phyloP scores from a whole-genome alignment of 225 moss, liverwort and hornwort genomes.

The Pleurozium schreberi region DNA sequence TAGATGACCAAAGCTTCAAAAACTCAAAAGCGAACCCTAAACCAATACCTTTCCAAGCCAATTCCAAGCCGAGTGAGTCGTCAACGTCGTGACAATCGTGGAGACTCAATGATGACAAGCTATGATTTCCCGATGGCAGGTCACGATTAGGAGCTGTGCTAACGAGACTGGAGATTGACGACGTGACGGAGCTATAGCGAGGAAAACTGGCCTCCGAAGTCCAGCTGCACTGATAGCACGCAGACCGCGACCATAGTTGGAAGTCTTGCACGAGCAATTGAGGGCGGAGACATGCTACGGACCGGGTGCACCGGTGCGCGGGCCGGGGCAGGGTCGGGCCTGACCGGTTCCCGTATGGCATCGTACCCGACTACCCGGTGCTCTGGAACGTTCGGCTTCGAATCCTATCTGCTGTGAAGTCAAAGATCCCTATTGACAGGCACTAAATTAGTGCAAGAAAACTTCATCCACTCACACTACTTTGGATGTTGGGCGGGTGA shows the following conservation, averaged over 20 bases:
- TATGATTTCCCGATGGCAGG: background rate
- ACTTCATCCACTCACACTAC: too few relatives aligned
- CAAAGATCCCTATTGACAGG: background rate
- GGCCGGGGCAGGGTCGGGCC: background rate
- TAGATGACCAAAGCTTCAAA: background rate
- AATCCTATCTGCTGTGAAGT: background rate
- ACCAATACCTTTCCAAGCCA: background rate
- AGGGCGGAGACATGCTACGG: background rate
- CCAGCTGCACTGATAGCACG: background rate
- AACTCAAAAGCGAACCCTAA: conserved; percentile 7
- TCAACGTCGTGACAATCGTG: background rate
- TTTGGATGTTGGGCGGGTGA: too few relatives aligned
- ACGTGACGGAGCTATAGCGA: background rate
- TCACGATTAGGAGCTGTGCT: background rate
- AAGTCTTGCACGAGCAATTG: background rate
- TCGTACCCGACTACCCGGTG: too few relatives aligned
- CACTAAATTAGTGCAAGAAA: too few relatives aligned
- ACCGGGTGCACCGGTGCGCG: background rate
- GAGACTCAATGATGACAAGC: background rate
- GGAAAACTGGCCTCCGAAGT: background rate
- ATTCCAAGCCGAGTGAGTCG: background rate
- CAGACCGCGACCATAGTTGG: background rate
- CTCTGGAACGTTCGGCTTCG: conserved; percentile 5
- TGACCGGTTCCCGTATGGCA: background rate
- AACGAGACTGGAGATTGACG: background rate